A percentile compares a stretch with the other conserved stretches of the same genome.
phyloP scores from a whole-genome alignment of 192 early-diverging fungal species.

The Oehlia diaphana region DNA sequence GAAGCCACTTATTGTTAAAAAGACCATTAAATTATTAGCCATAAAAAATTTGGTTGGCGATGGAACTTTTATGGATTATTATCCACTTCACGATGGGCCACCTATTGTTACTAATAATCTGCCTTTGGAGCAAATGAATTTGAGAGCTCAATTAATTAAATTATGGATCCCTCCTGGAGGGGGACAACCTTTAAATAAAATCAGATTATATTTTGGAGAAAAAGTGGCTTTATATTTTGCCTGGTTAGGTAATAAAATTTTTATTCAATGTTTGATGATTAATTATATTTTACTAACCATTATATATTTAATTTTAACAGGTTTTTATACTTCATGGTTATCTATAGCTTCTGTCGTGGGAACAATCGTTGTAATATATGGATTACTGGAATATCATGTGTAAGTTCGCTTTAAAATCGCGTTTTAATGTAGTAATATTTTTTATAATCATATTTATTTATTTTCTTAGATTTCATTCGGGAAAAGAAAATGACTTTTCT shows the following conservation, averaged over 20 bases:
- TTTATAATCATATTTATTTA: not conserved
- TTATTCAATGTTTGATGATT: not conserved
- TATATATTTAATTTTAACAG: not conserved
- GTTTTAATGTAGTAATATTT: too few relatives aligned
- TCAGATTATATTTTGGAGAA: slow-evolving; percentile 66
- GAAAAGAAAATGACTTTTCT: not conserved
- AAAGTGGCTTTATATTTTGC: slow-evolving; percentile 67
- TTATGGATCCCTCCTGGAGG: slow-evolving; percentile 40
- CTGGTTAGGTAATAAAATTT: slow-evolving; percentile 48
- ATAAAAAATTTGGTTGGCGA: slow-evolving; percentile 47
- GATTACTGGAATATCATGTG: slow-evolving; percentile 31
- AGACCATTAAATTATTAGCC: slow-evolving; percentile 37
- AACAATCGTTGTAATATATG: slow-evolving; percentile 52
- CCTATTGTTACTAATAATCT: slow-evolving; percentile 25
- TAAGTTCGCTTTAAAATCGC: not conserved
- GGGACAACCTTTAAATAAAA: slow-evolving; percentile 45
- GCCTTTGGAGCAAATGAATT: slow-evolving; percentile 34
- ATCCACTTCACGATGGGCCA: slow-evolving; percentile 60
- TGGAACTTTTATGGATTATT: slow-evolving; percentile 46
- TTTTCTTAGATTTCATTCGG: not conserved
- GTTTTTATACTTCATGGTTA: slow-evolving; percentile 62
- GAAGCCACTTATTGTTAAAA: slow-evolving; percentile 28
- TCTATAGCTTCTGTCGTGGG: slow-evolving; percentile 48
- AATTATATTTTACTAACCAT: not conserved
- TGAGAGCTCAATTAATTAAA: slow-evolving; percentile 45